These are phyloP conservation scores for Paraleonurus japonicus DNA, from an alignment of 257 asterid species.

Conservation along the genomic window DNA sequence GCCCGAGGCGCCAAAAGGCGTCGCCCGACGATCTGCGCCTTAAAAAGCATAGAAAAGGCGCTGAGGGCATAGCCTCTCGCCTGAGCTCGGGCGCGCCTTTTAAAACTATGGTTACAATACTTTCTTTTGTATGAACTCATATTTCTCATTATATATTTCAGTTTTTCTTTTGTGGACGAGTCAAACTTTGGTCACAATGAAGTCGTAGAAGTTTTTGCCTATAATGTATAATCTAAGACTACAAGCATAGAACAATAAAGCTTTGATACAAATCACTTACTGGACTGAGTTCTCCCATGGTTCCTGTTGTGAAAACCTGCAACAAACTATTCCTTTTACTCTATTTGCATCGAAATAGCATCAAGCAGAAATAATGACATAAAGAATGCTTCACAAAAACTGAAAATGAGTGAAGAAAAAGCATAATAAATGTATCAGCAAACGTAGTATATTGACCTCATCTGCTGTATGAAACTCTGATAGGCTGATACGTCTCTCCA, in stretches of 20 bases:
- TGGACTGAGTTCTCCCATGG: conserved; percentile 92
- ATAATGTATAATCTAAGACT: background rate
- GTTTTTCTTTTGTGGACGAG: no score
- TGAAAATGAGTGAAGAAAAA: background rate
- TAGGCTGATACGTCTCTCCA: conserved; percentile 70
- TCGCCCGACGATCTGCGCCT: no score
- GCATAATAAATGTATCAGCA: background rate
- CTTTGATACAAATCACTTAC: conserved; percentile 36
- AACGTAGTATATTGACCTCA: conserved; percentile 52
- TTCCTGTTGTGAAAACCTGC: conserved; percentile 80
- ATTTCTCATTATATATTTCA: no score
- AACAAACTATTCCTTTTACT: background rate
- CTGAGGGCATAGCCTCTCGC: no score
- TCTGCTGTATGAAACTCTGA: conserved; percentile 94
- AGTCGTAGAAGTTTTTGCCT: no score
- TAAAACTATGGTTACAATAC: no score
- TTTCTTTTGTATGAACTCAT: no score
- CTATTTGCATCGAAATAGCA: background rate
- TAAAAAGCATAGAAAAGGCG: no score
- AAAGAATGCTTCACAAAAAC: background rate
- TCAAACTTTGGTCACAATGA: no score
- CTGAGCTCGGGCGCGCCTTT: no score
- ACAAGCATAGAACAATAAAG: background rate
- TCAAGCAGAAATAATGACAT: background rate
- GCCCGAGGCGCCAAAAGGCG: no score